Evolutionary conservation across 257 asterid genomes (phyloP), one percentile per base, ranked within the genome.

Genomic region (Solanum pimpinellifolium): DNA sequence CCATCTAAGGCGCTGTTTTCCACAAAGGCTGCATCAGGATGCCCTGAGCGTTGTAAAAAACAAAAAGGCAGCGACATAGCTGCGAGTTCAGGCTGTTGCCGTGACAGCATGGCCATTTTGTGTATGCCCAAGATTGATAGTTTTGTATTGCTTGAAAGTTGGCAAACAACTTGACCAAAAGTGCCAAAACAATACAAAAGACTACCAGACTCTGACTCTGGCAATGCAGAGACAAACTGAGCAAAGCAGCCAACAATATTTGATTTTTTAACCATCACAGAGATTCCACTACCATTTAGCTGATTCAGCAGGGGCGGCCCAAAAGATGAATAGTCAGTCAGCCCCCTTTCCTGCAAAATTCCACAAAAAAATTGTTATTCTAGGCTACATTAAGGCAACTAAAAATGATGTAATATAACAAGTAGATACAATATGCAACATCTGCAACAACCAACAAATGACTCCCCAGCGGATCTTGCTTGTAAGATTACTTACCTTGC

Each of bases 281-380:
- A 97, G 65, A 97, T 44, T 44, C 93, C 98, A 87, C 98, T 81
- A 56, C 97, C 97, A 73, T 86, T 90, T 49, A 90, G 85, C 86
- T 92, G 94, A 88, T 90, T 91, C 93, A 95, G 88, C 83, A 97
- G 87, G 9, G 99, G 98, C 23, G 99, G 98, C 42, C 95, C 98
- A 85, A 87, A 88, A 78, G 91, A 94, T 86, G 98, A 97, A 91
- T 93, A 94, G 81, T 89, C 89, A 11, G 98, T 92, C 46, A 94
- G 87, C 60, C 92, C 95, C 89, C 86, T 91, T 66, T 91, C 96
- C 99, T 97, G 92, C 86, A 80, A 81, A 85, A 3, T 15, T 4
- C 20, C 68, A 20, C 35, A 11, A 74, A 47, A 86, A 41, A 65
- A 25, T 20, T 46, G n/a, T 46, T 46, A 78, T 46, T 14, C 16